Conservation (phyloP, 2,329 filamentous ascomycete species). For the Grosmannia clavigera region DNA sequence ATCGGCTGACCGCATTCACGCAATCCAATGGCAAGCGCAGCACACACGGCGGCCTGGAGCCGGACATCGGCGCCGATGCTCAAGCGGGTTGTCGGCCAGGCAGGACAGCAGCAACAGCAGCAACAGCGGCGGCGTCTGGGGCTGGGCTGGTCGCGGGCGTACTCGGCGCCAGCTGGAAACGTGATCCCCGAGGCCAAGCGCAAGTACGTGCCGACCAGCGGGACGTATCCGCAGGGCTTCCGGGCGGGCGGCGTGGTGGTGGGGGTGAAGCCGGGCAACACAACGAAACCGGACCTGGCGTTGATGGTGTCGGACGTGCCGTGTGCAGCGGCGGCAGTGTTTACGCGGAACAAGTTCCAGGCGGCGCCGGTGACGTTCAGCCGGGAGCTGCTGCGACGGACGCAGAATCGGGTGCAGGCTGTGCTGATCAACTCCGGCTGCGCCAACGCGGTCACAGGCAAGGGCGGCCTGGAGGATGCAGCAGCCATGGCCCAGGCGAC, state of each 20-base stretch:
- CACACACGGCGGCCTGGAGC: background rate
- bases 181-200: conserved; percentile 66
- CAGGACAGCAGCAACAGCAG: background rate
- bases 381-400: conserved; percentile 54
- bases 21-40: background rate
- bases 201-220: conserved; percentile 77
- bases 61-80: background rate
- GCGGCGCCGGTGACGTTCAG: conserved; percentile 88
- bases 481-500: conserved; percentile 68
- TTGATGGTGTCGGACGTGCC: conserved; percentile 77
- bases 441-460: conserved; percentile 92
- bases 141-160: conserved; percentile 18
- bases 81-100: background rate
- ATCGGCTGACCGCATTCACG: background rate
- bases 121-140: too few species aligned
- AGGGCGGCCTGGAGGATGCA: conserved; percentile 80
- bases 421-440: conserved; percentile 93
- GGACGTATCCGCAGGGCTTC: conserved; percentile 87
- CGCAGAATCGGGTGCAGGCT: conserved; percentile 47
- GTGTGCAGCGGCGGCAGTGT: conserved; percentile 80
- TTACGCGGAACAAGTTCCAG: conserved; percentile 97
- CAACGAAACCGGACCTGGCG: conserved; percentile 79
- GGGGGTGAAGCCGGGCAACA: conserved; percentile 89
- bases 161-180: conserved; percentile 46
- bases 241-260: conserved; percentile 76